These are phyloP conservation scores for Dacryopinax primogenitus DNA, from an alignment of 768 basidiomycete genomes.

Conservation along the genomic window DNA sequence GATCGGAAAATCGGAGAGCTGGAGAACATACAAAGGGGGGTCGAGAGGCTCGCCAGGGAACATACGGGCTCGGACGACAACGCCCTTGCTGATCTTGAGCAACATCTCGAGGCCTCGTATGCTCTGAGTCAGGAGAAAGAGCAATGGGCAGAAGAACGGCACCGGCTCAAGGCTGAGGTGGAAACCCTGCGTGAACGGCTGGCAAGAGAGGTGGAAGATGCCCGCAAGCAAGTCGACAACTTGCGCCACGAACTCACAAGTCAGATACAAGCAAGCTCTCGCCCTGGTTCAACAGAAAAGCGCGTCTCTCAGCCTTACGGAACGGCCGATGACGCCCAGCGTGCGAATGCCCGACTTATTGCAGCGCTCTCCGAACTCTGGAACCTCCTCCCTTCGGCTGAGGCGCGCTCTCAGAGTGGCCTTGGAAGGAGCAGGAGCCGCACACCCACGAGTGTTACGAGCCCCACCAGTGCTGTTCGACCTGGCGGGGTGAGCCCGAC, in stretches of 20 bases:
- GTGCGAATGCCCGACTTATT: constrained; percentile 44
- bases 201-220: constrained; percentile 42
- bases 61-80: not conserved
- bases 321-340: constrained; percentile 21
- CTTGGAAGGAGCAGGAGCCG: not conserved
- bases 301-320: not conserved
- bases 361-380: constrained; percentile 61
- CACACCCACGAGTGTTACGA: not conserved
- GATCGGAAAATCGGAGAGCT: not conserved
- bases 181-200: constrained; percentile 33
- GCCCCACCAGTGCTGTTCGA: not conserved
- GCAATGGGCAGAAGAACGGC: not conserved
- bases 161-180: not conserved
- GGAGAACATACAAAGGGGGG: not conserved
- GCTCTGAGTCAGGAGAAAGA: constrained; percentile 10
- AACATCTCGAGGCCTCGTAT: not conserved
- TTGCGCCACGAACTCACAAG: not conserved
- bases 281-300: not conserved
- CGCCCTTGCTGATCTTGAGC: not conserved
- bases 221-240: constrained; percentile 38
- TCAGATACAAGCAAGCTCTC: constrained; percentile 14
- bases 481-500: constrained; percentile 1
- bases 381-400: constrained; percentile 70
- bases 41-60: not conserved
- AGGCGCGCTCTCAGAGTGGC: constrained; percentile 47